Percentiles rank a stretch among this genome's conserved stretches.
Evolutionary conservation across 495 filamentous ascomycete species (phyloP).

Genomic region (Aspergillus asperescens): DNA sequence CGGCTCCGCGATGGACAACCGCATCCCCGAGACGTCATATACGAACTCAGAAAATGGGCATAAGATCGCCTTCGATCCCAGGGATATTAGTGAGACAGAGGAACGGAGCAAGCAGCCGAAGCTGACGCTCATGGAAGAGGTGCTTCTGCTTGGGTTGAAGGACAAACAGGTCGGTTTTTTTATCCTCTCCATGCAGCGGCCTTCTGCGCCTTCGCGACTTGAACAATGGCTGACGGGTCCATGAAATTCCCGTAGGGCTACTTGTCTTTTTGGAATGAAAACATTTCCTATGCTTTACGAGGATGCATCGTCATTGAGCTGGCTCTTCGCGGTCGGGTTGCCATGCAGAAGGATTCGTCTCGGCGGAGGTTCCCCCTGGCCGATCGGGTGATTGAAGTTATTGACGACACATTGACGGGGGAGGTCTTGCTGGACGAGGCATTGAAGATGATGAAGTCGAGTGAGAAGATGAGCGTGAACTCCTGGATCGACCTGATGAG

Average conservation of each 20-base stretch:
- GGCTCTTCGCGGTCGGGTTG: slow-evolving; percentile 90
- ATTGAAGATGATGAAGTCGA: slow-evolving; percentile 99
- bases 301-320: slow-evolving; percentile 98
- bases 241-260: slow-evolving; percentile 62
- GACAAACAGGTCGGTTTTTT: slow-evolving; percentile 81
- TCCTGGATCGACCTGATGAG: slow-evolving; percentile 98
- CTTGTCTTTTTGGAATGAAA: slow-evolving; percentile 99
- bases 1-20: slow-evolving; percentile 54
- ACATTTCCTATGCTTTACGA: slow-evolving; percentile 95
- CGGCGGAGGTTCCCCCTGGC: slow-evolving; percentile 86
- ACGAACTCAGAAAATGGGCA: slow-evolving; percentile 93
- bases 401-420: slow-evolving; percentile 94
- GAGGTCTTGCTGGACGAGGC: slow-evolving; percentile 97
- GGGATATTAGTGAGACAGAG: slow-evolving; percentile 94
- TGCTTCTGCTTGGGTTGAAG: slow-evolving; percentile 88
- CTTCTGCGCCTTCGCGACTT: background rate
- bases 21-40: slow-evolving; percentile 82
- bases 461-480: slow-evolving; percentile 99
- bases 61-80: slow-evolving; percentile 96
- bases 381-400: slow-evolving; percentile 90
- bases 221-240: slow-evolving; percentile 20
- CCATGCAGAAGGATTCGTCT: slow-evolving; percentile 96
- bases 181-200: background rate
- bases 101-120: slow-evolving; percentile 98
- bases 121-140: slow-evolving; percentile 97